These are phyloP conservation scores for Blastobotrys arbuscula DNA, from an alignment of 1,139 yeast species.

Conservation along the genomic window DNA sequence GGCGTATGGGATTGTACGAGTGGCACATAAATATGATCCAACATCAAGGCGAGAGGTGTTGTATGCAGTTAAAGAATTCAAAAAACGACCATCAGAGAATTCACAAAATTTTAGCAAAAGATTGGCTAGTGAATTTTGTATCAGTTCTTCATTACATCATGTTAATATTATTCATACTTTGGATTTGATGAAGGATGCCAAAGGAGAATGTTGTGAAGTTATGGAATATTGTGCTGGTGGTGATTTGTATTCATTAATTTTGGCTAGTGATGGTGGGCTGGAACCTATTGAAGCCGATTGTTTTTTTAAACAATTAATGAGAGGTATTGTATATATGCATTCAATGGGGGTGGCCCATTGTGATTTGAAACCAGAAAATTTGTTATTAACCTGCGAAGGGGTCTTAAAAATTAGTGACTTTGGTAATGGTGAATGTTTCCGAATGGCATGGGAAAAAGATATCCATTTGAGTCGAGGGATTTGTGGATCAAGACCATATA, in stretches of 20 bases:
- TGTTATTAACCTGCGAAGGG: constrained; percentile 75
- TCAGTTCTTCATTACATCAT: constrained; percentile 74
- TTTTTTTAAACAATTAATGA: constrained; percentile 82
- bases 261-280: constrained; percentile 70
- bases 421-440: constrained; percentile 93
- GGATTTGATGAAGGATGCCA: constrained; percentile 82
- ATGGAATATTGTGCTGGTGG: constrained; percentile 98
- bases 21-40: constrained; percentile 51
- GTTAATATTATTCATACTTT: constrained; percentile 77
- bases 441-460: constrained; percentile 94
- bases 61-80: constrained; percentile 81
- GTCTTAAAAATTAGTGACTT: constrained; percentile 85
- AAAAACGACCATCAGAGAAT: constrained; percentile 50
- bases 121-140: constrained; percentile 78
- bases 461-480: constrained; percentile 79
- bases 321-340: constrained; percentile 95
- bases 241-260: constrained; percentile 78
- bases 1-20: constrained; percentile 77
- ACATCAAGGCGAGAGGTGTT: constrained; percentile 43
- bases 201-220: constrained; percentile 91
- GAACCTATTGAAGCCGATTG: constrained; percentile 91
- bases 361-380: constrained; percentile 90
- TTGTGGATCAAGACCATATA: constrained; percentile 90
- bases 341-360: constrained; percentile 96
- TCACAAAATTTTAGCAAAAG: constrained; percentile 60